phyloP scores from a whole-genome alignment of 2,329 filamentous ascomycete species.

The Dendrostoma leiphaemia region DNA sequence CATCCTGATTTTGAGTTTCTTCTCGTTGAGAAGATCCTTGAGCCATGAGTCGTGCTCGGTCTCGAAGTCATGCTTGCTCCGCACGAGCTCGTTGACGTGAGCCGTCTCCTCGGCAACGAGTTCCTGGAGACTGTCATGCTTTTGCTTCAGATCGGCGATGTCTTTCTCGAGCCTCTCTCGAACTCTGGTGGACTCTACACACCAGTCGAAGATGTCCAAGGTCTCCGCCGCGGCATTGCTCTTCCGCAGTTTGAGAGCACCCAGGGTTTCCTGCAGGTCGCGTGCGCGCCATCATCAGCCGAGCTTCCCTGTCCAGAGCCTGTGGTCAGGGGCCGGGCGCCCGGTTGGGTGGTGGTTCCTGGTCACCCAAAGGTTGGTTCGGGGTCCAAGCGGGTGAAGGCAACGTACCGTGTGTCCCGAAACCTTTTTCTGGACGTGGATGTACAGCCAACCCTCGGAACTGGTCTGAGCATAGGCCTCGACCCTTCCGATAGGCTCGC shows the following conservation, averaged over 20 bases:
- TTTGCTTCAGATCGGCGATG: constrained; percentile 39
- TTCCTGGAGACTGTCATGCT: constrained; percentile 48
- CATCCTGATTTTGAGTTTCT: constrained; percentile 76
- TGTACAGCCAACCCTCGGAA: constrained; percentile 49
- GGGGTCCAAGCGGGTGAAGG: constrained; percentile 12
- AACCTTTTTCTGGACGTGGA: constrained; percentile 64
- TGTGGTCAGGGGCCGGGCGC: background rate
- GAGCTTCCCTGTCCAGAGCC: background rate
- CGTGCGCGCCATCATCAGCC: constrained; percentile 17
- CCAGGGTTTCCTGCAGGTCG: constrained; percentile 62
- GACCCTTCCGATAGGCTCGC: constrained; percentile 48
- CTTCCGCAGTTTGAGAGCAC: constrained; percentile 56
- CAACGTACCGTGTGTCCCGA: constrained; percentile 64
- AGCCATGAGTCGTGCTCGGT: constrained; percentile 67
- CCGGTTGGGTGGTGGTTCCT: background rate
- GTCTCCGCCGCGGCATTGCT: constrained; percentile 50
- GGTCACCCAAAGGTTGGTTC: background rate
- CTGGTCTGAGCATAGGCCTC: constrained; percentile 60
- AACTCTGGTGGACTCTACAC: constrained; percentile 53
- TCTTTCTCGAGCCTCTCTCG: constrained; percentile 43
- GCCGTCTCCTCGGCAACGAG: constrained; percentile 57
- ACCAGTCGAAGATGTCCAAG: constrained; percentile 70
- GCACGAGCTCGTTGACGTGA: constrained; percentile 65
- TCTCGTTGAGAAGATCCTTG: constrained; percentile 69
- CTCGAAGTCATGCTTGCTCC: constrained; percentile 66